These are phyloP conservation scores for Talaromyces pinophilus DNA, from an alignment of 2,329 filamentous ascomycete genomes.

Conservation along the genomic window DNA sequence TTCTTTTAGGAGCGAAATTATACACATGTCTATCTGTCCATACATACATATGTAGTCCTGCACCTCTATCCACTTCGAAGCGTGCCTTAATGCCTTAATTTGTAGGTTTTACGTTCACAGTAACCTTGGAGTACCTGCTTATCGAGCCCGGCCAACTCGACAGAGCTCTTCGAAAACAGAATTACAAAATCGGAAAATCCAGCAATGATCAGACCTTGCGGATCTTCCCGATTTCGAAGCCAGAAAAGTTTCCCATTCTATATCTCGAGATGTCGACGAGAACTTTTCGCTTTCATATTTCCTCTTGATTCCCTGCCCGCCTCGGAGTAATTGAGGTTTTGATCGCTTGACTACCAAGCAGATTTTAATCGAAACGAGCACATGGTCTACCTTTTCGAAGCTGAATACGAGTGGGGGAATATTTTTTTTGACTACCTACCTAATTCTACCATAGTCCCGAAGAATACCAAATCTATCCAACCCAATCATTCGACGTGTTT, in stretches of 20 bases:
- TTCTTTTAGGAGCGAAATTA: background rate
- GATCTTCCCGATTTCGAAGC: background rate
- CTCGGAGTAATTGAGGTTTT: background rate
- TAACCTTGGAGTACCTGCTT: background rate
- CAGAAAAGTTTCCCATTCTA: background rate
- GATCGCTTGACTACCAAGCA: background rate
- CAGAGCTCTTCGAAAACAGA: too few species aligned
- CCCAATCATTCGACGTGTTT: background rate
- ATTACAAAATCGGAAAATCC: too few species aligned
- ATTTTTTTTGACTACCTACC: background rate
- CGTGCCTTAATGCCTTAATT: background rate
- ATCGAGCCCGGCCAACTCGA: background rate
- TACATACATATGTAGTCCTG: background rate
- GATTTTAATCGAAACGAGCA: background rate
- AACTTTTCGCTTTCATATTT: background rate
- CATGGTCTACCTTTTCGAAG: background rate
- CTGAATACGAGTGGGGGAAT: constrained; percentile 1
- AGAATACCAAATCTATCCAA: background rate
- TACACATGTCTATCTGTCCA: background rate
- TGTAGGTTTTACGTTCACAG: background rate
- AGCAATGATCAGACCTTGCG: background rate
- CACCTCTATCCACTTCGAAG: background rate
- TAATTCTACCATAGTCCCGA: background rate
- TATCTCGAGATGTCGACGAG: background rate
- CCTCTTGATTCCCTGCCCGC: background rate